phyloP scores from a whole-genome alignment of 164 flowering plant species.

The Annona cherimola region DNA sequence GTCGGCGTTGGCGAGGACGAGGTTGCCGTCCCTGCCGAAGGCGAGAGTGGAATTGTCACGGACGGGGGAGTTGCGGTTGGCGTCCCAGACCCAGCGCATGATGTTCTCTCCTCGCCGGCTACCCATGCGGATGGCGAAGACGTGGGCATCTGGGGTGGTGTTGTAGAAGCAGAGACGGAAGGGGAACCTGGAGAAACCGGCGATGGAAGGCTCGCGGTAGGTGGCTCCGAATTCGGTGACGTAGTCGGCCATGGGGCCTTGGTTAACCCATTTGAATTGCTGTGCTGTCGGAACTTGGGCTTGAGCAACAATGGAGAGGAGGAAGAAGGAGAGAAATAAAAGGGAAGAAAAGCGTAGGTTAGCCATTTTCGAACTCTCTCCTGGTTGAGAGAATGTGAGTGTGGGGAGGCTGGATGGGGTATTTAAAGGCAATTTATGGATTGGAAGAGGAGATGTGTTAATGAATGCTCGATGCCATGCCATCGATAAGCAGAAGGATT shows the following conservation, averaged over 20 bases:
- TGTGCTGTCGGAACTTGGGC: constrained; percentile 42
- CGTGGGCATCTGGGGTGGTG: constrained; percentile 27
- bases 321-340: neutral
- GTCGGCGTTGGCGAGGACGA: constrained; percentile 28
- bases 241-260: constrained; percentile 36
- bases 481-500: neutral
- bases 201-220: constrained; percentile 19
- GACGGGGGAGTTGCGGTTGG: constrained; percentile 28
- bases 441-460: neutral
- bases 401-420: neutral
- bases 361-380: neutral
- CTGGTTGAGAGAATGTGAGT: neutral
- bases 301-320: constrained; percentile 8
- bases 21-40: constrained; percentile 26
- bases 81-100: constrained; percentile 43
- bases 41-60: constrained; percentile 25
- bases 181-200: constrained; percentile 8
- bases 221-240: constrained; percentile 35
- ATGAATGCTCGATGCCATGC: too few relatives aligned
- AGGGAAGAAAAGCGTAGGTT: neutral
- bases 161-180: constrained; percentile 34
- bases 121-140: constrained; percentile 28
- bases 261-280: constrained; percentile 36
- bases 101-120: constrained; percentile 5
- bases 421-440: neutral